Percentiles rank a stretch among this genome's conserved stretches.
Conservation (phyloP, 2,329 filamentous ascomycete species). For the Hortaea sp. region DNA sequence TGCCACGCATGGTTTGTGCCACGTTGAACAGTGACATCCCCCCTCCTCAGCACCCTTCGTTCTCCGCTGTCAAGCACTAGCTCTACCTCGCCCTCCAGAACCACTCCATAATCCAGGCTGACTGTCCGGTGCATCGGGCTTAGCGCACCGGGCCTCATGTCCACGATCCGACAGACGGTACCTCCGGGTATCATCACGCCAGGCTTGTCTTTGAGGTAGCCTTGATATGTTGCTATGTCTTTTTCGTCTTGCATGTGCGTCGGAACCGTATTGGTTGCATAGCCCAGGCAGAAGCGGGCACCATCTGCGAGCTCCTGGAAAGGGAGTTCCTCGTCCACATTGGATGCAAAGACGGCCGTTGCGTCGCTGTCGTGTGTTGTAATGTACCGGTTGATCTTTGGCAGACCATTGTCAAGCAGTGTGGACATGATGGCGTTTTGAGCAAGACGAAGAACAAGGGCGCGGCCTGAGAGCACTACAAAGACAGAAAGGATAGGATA, state of each 20-base stretch:
- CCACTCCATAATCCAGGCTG: constrained; percentile 23
- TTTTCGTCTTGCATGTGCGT: not conserved
- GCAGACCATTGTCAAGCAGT: too few species aligned
- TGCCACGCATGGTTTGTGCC: constrained; percentile 26
- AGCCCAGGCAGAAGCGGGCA: not conserved
- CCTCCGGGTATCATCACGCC: not conserved
- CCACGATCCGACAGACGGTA: constrained; percentile 3
- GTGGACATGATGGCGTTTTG: too few species aligned
- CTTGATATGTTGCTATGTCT: not conserved
- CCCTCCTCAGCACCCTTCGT: constrained; percentile 15
- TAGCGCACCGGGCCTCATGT: constrained; percentile 12
- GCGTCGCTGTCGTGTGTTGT: not conserved
- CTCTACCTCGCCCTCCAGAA: constrained; percentile 22
- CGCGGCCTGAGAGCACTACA: too few species aligned
- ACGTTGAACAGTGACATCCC: constrained; percentile 22
- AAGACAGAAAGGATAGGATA: too few species aligned
- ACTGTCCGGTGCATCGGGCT: constrained; percentile 24
- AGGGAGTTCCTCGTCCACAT: not conserved
- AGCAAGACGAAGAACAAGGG: too few species aligned
- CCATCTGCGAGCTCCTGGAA: not conserved
- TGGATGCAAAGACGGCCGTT: not conserved
- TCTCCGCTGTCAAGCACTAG: constrained; percentile 23
- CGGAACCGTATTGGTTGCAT: not conserved
- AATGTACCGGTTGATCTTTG: too few species aligned
- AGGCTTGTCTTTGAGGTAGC: not conserved